A percentile compares a stretch with the other conserved stretches of the same genome.
phyloP scores from a whole-genome alignment of 2,329 filamentous ascomycete genomes.

The Epichloe festucae region DNA sequence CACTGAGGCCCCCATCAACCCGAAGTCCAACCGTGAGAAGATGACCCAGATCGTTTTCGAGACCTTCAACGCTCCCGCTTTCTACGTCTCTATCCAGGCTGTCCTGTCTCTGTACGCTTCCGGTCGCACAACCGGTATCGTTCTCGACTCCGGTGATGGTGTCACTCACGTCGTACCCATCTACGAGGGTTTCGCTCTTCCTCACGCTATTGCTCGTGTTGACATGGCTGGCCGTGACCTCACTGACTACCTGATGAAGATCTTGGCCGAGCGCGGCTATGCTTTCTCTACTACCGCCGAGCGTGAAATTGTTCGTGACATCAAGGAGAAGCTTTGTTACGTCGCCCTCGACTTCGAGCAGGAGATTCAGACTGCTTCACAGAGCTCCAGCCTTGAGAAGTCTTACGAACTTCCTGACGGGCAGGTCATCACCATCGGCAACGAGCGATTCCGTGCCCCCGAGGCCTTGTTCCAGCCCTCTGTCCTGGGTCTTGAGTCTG shows the following conservation, averaged over 20 bases:
- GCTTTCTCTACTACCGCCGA: slow-evolving; percentile 99
- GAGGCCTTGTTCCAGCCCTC: slow-evolving; percentile 99
- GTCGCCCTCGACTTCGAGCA: slow-evolving; percentile 99
- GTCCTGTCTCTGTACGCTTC: slow-evolving; percentile 98
- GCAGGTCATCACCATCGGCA: slow-evolving; percentile 99
- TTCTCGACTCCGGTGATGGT: slow-evolving; percentile 99
- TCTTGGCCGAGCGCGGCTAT: slow-evolving; percentile 97
- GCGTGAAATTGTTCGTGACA: slow-evolving; percentile 99
- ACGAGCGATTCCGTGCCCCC: slow-evolving; percentile 99
- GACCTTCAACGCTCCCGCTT: slow-evolving; percentile 99
- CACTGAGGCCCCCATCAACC: slow-evolving; percentile 99
- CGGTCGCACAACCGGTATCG: slow-evolving; percentile 99
- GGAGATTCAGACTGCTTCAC: slow-evolving; percentile 98
- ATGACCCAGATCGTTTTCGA: slow-evolving; percentile 99
- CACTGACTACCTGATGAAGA: slow-evolving; percentile 99
- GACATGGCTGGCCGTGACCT: slow-evolving; percentile 99
- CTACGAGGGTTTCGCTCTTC: slow-evolving; percentile 99
- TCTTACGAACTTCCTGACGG: slow-evolving; percentile 99
- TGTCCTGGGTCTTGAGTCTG: slow-evolving; percentile 94
- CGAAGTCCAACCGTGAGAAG: slow-evolving; percentile 99
- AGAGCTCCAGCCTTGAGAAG: slow-evolving; percentile 98
- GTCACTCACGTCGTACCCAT: slow-evolving; percentile 99
- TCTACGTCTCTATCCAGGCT: slow-evolving; percentile 99
- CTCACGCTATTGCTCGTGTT: slow-evolving; percentile 99
- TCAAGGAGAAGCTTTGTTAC: slow-evolving; percentile 99